Conservation (phyloP, 176 grass and related monocot species). For the Oryza longistaminata region DNA sequence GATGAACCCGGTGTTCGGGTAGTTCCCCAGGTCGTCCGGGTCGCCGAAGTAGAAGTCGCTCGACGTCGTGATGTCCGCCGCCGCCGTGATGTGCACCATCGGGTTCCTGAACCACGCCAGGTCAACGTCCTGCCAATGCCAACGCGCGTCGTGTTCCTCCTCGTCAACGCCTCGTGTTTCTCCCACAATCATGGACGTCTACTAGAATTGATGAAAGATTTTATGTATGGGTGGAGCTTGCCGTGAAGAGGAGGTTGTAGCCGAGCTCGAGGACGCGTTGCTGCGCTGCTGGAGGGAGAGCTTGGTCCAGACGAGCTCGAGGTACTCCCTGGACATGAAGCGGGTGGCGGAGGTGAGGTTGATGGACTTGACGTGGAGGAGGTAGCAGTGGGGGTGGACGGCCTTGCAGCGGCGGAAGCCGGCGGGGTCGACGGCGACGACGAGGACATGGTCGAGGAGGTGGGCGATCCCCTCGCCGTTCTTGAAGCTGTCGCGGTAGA, state of each 20-base stretch:
- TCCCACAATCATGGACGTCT: background rate
- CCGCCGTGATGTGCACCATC: conserved; percentile 61
- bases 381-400: conserved; percentile 72
- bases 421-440: too few species aligned
- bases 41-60: conserved; percentile 88
- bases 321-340: conserved; percentile 70
- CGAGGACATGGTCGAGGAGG: too few species aligned
- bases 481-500: too few species aligned
- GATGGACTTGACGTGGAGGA: too few species aligned
- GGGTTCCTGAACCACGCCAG: conserved; percentile 83
- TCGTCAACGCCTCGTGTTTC: conserved; percentile 16
- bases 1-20: conserved; percentile 87
- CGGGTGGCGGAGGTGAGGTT: too few species aligned
- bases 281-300: too few species aligned
- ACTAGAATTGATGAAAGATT: too few species aligned
- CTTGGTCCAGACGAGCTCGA: conserved; percentile 68
- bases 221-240: too few species aligned
- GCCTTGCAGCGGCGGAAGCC: too few species aligned
- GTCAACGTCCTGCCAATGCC: conserved; percentile 53
- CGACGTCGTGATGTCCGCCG: conserved; percentile 69
- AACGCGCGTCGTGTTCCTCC: background rate
- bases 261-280: conserved; percentile 58
- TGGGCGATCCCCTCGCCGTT: too few species aligned
- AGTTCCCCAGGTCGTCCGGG: conserved; percentile 69
- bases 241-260: conserved; percentile 1